Evolutionary conservation across 345 rosid species (phyloP), one percentile per base, ranked within the genome.

Genomic region (Rhodamnia rubescens): DNA sequence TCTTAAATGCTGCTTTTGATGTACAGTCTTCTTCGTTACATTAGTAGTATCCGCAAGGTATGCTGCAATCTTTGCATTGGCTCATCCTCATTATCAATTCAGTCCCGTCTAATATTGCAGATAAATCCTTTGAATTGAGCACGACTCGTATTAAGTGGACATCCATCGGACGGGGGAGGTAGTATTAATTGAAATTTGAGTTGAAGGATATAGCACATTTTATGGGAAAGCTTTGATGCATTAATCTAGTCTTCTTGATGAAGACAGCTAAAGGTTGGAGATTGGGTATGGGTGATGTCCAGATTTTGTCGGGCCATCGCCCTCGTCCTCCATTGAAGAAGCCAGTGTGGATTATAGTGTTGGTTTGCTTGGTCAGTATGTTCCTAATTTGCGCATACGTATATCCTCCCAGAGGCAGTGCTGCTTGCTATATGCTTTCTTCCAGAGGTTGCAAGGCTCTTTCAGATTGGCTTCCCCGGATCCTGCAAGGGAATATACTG

Each of bases 401-500:
- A 84, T 95, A 98, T 78, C 99, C 99, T 75, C 99, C 95, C 2
- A 92, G 91, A 26, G 91, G 94, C 59, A 93, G 86, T 87, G 83
- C 89, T 54, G 95, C 99, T 69, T 96, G 99, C 86, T 98, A 95
- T 53, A 86, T 95, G 86, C 91, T 98, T 86, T 94, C 98, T 24
- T 91, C 97, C 3, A 90, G 94, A 90, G 98, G 98, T 74, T 98
- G 99, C 86, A 93, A 94, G 89, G 98, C 86, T 83, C 89, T 98
- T 55, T 85, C 93, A 36, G 90, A 92, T 84, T 98, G 99, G 99
- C 98, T 96, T 88, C 99, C 99, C 99, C 99, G 5, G 87, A 86
- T 87, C 95, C 99, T 83, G 86, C 90, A 20, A 93, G 99, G 89
- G 97, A 93, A 85, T 90, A 53, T 26, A 93, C 97, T 0, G 99